Evolutionary conservation across 495 filamentous ascomycete genomes (phyloP).

Genomic region (Annulohypoxylon bovei): DNA sequence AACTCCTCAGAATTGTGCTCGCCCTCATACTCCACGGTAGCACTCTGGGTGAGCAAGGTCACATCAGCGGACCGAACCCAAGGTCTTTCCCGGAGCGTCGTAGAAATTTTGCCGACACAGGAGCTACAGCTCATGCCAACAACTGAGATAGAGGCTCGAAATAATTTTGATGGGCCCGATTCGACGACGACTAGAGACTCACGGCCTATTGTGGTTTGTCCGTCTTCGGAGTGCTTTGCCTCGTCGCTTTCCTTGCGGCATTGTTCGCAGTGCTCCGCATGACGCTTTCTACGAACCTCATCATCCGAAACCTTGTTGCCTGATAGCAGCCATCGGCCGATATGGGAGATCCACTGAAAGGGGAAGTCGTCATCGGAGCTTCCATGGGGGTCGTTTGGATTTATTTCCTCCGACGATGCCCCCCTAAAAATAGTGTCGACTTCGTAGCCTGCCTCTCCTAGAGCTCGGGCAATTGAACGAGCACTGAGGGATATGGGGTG

Average conservation of each 20-base stretch:
- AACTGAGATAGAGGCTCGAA: neutral
- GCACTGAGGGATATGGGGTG: conserved; percentile 1
- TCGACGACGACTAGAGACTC: conserved; percentile 7
- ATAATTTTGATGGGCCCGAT: neutral
- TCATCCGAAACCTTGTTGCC: neutral
- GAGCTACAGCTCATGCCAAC: conserved; percentile 8
- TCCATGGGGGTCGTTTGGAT: neutral
- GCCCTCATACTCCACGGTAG: conserved; percentile 1
- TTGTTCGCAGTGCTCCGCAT: conserved; percentile 13
- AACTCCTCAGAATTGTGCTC: neutral
- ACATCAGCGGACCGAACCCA: conserved; percentile 5
- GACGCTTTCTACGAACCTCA: neutral
- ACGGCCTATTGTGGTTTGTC: neutral
- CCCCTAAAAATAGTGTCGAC: conserved; percentile 8
- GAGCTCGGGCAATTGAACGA: neutral
- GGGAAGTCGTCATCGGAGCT: conserved; percentile 6
- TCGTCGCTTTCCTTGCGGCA: neutral
- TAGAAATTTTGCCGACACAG: conserved; percentile 7
- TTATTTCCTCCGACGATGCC: neutral
- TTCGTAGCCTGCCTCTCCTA: conserved; percentile 9
- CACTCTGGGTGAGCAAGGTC: neutral
- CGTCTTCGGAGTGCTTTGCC: neutral
- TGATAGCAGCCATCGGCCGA: neutral
- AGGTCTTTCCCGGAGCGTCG: neutral
- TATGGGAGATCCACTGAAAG: neutral